These are phyloP conservation scores for Verticillium isaacii DNA, from an alignment of 2,329 filamentous ascomycete species.

Conservation along the genomic window DNA sequence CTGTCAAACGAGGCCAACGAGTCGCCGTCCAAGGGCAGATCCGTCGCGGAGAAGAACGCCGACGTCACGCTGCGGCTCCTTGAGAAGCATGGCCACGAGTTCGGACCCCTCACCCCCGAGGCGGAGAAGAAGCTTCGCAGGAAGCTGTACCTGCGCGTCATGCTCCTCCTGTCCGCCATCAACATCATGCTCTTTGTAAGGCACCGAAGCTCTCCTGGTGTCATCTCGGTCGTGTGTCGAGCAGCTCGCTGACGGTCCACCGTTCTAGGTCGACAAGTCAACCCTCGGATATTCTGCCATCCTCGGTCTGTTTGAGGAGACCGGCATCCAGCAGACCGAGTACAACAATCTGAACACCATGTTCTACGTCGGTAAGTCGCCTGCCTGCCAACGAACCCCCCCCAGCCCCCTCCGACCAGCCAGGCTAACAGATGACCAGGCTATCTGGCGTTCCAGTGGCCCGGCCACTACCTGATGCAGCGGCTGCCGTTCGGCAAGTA, in stretches of 20 bases:
- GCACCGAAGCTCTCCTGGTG: not conserved
- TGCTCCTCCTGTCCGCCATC: constrained; percentile 24
- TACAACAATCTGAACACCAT: constrained; percentile 36
- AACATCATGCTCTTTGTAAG: constrained; percentile 31
- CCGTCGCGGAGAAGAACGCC: constrained; percentile 20
- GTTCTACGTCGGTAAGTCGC: constrained; percentile 32
- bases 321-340: constrained; percentile 26
- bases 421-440: constrained; percentile 23
- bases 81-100: constrained; percentile 25
- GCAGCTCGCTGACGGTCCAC: not conserved
- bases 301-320: constrained; percentile 35
- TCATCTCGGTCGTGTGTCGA: not conserved
- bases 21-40: constrained; percentile 4
- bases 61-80: constrained; percentile 30
- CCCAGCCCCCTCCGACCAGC: not conserved
- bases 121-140: constrained; percentile 22
- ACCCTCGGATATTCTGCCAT: constrained; percentile 34
- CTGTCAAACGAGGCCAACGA: not conserved
- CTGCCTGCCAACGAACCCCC: not conserved
- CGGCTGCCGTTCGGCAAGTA: constrained; percentile 30
- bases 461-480: constrained; percentile 35
- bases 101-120: constrained; percentile 25
- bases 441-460: constrained; percentile 29
- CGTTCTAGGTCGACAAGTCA: constrained; percentile 30
- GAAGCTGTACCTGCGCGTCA: constrained; percentile 27